These are phyloP conservation scores for Nakazawaea siamensis DNA, from an alignment of 805 yeast genomes.

Conservation along the genomic window DNA sequence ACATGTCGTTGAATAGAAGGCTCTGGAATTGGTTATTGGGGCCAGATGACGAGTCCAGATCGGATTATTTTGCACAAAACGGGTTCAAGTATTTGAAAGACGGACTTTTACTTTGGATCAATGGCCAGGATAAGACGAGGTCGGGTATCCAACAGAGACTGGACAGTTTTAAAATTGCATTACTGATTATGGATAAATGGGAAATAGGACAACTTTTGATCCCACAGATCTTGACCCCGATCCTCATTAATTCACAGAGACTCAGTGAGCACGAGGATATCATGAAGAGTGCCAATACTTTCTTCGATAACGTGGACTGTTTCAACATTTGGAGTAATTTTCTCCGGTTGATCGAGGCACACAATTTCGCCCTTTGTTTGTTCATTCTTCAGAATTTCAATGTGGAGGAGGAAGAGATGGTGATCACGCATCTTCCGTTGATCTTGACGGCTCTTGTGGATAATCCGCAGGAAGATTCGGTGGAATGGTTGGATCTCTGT, in stretches of 20 bases:
- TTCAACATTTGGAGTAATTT: conserved; percentile 67
- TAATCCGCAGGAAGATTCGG: neutral
- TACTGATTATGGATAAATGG: conserved; percentile 87
- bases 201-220: conserved; percentile 76
- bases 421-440: conserved; percentile 66
- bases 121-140: conserved; percentile 18
- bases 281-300: conserved; percentile 49
- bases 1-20: conserved; percentile 91
- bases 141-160: conserved; percentile 26
- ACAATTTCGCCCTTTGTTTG: conserved; percentile 37
- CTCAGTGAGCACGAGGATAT: conserved; percentile 33
- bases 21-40: conserved; percentile 93
- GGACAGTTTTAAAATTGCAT: conserved; percentile 54
- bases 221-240: conserved; percentile 61
- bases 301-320: conserved; percentile 86
- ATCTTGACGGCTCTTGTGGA: conserved; percentile 36
- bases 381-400: conserved; percentile 62
- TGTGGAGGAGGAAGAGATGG: conserved; percentile 83
- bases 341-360: conserved; percentile 31
- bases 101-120: conserved; percentile 46
- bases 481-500: conserved; percentile 32
- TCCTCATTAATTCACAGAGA: conserved; percentile 40
- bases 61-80: conserved; percentile 50
- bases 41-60: conserved; percentile 45
- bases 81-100: conserved; percentile 42